Evolutionary conservation across 2,329 filamentous ascomycete species (phyloP).

Genomic region (Penicillium verrucosum): DNA sequence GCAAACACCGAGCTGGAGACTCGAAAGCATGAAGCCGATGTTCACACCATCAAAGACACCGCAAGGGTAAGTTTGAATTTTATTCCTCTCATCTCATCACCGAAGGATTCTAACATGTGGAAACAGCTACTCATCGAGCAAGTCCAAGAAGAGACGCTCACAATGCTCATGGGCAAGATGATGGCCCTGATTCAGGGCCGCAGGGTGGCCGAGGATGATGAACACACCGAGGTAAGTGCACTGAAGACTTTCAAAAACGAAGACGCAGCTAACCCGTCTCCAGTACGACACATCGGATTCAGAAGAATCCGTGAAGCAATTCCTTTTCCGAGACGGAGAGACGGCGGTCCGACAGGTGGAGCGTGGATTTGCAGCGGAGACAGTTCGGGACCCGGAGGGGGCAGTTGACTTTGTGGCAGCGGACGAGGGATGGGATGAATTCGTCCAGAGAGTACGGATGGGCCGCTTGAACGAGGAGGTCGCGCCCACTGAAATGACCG

Average conservation of each 20-base stretch:
- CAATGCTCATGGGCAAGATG: slow-evolving; percentile 20
- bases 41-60: slow-evolving; percentile 33
- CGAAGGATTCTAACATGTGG: background rate
- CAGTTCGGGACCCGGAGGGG: slow-evolving; percentile 34
- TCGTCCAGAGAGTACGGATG: slow-evolving; percentile 38
- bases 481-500: slow-evolving; percentile 33
- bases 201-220: slow-evolving; percentile 22
- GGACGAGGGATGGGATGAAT: slow-evolving; percentile 40
- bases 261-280: background rate
- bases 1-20: slow-evolving; percentile 32
- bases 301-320: slow-evolving; percentile 26
- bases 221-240: slow-evolving; percentile 25
- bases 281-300: slow-evolving; percentile 34
- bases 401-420: slow-evolving; percentile 37
- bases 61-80: slow-evolving; percentile 28
- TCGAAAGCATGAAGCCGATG: slow-evolving; percentile 29
- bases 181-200: slow-evolving; percentile 19
- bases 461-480: slow-evolving; percentile 41
- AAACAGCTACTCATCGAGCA: slow-evolving; percentile 12
- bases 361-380: slow-evolving; percentile 37
- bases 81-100: background rate
- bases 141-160: slow-evolving; percentile 17
- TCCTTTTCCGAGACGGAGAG: slow-evolving; percentile 22
- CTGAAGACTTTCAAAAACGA: background rate
- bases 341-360: slow-evolving; percentile 24